Evolutionary conservation across 495 filamentous ascomycete species (phyloP).

Genomic region (Sordaria brevicollis): DNA sequence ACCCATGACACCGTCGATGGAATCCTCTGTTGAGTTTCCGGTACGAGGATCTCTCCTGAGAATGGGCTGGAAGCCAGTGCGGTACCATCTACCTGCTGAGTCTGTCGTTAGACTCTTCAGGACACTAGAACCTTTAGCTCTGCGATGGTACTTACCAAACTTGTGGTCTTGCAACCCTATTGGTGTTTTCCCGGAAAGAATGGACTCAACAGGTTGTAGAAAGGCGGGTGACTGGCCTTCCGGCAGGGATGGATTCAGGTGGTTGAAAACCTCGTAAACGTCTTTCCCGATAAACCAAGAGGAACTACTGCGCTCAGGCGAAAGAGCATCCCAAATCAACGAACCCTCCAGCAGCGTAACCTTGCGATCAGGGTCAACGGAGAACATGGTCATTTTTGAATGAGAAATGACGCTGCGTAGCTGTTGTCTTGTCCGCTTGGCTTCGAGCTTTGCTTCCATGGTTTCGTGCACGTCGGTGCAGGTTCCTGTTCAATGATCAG

Average conservation of each 20-base stretch:
- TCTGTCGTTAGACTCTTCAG: conserved; percentile 5
- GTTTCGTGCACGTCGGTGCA: conserved; percentile 58
- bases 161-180: conserved; percentile 43
- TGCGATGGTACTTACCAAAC: conserved; percentile 19
- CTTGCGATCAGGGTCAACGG: conserved; percentile 43
- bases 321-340: conserved; percentile 39
- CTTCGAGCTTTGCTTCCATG: conserved; percentile 48
- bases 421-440: conserved; percentile 48
- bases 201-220: conserved; percentile 42
- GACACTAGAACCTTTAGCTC: not conserved
- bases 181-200: conserved; percentile 41
- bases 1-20: conserved; percentile 56
- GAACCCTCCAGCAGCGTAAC: conserved; percentile 55
- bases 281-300: conserved; percentile 42
- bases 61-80: conserved; percentile 53
- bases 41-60: conserved; percentile 36
- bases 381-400: conserved; percentile 58
- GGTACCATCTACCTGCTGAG: conserved; percentile 47
- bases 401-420: conserved; percentile 59
- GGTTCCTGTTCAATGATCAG: conserved; percentile 24
- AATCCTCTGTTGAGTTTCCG: conserved; percentile 31
- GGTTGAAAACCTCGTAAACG: conserved; percentile 48
- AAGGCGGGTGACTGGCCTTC: conserved; percentile 34
- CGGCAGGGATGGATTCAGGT: conserved; percentile 19
- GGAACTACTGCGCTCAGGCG: conserved; percentile 10